Evolutionary conservation across 2,329 filamentous ascomycete species (phyloP), one percentile per base, ranked within the genome.

Genomic region (Colletotrichum lini): DNA sequence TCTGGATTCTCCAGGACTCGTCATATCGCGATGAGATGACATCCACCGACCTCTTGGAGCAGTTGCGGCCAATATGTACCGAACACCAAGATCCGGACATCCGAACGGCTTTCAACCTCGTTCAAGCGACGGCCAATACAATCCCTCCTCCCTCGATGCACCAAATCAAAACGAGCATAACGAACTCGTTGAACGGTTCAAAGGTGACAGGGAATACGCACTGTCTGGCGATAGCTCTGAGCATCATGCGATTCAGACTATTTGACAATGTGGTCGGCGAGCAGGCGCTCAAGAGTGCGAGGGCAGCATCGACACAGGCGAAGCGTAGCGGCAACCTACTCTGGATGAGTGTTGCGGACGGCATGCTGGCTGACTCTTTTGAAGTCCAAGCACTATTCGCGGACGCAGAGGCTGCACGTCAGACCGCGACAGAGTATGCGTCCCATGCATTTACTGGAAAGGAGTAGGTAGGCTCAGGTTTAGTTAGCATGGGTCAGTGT

Each of bases 201-300:
- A 92, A 92, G 74, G 84, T 85, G 9, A 91, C 92, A 10, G 86
- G 87, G 65, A 98, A 98, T 79, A 90, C 90, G 40, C 93, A 97
- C 74, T 92, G 95, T 65, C 88, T 95, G n/a, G 92, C 92, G 58
- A 93, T 98, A 74, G 91, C 93, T 7, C 89, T 98, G 70, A 95
- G 91, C 75, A 91, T 96, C 74, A 97, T 98, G 93, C 92, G 93
- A 63, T 91, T 89, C 77, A 89, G 91, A 62, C 93, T 98, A 77
- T 98, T 95, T 80, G 91, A 92, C 56, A 92, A 93, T 70, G 92
- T 95, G 16, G 90, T 97, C 4, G 94, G 94, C 60, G 92, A 93
- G 70, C 93, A 95, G 79, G 92, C 93, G 0, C 86, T 94, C 70
- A 95, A 95, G 82, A 93, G 92, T 77, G 92, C 92, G 5, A 87